Evolutionary conservation across 1,284 basidiomycete species (phyloP).

Genomic region (Volvariella volvacea): DNA sequence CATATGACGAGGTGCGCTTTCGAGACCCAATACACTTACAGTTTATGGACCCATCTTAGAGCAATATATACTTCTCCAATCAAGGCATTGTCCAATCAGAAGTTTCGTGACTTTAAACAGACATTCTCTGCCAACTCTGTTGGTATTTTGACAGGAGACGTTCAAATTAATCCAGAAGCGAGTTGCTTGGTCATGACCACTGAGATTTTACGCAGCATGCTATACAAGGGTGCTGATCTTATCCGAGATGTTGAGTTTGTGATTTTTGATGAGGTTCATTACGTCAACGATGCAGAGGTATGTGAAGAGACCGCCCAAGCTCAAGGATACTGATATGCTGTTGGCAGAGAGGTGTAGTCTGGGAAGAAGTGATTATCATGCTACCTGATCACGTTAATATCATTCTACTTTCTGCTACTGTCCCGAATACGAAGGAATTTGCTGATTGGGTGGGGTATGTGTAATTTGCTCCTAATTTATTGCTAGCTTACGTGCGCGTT

Average conservation of each 20-base stretch:
- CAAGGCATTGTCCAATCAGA: slow-evolving; percentile 98
- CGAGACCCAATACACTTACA: slow-evolving; percentile 8
- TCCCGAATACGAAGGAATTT: slow-evolving; percentile 97
- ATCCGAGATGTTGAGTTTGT: slow-evolving; percentile 99
- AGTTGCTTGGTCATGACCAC: slow-evolving; percentile 98
- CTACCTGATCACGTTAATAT: slow-evolving; percentile 95
- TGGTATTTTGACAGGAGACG: slow-evolving; percentile 97
- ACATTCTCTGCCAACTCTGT: slow-evolving; percentile 91
- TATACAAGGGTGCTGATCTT: slow-evolving; percentile 97
- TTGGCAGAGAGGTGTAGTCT: slow-evolving; percentile 96
- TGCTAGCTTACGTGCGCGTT: slow-evolving; percentile 7
- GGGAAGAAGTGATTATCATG: slow-evolving; percentile 99
- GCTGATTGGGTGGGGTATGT: slow-evolving; percentile 98
- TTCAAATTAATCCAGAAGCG: slow-evolving; percentile 98
- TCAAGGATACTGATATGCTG: slow-evolving; percentile 2
- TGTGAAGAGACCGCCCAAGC: slow-evolving; percentile 11
- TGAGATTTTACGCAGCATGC: slow-evolving; percentile 98
- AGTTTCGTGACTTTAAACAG: slow-evolving; percentile 98
- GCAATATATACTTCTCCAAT: slow-evolving; percentile 99
- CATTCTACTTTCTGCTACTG: slow-evolving; percentile 94
- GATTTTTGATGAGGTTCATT: slow-evolving; percentile 99
- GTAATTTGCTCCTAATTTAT: slow-evolving; percentile 6
- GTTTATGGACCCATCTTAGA: slow-evolving; percentile 32
- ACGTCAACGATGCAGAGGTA: slow-evolving; percentile 98
- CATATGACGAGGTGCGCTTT: slow-evolving; percentile 89